phyloP scores from a whole-genome alignment of 2,329 filamentous ascomycete species.

The Fusarium caatingaense region DNA sequence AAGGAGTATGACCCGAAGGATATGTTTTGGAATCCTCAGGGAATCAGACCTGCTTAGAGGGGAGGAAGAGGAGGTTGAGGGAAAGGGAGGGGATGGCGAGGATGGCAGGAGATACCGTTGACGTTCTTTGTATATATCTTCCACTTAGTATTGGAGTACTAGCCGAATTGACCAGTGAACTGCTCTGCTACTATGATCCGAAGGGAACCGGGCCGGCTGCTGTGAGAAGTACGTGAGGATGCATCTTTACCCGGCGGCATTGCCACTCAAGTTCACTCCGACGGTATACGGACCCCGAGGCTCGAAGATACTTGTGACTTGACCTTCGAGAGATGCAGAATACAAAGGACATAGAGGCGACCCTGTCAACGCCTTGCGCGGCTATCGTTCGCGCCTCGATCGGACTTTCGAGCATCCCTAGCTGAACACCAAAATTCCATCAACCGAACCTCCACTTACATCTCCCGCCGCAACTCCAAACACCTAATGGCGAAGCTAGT shows the following conservation, averaged over 20 bases:
- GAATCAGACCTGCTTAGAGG: slow-evolving; percentile 26
- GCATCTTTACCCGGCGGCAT: neutral
- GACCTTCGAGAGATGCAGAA: neutral
- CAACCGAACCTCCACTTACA: neutral
- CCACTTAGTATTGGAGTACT: neutral
- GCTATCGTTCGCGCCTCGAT: neutral
- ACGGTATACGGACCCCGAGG: neutral
- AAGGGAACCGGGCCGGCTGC: neutral
- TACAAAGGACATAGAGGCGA: neutral
- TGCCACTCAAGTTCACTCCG: neutral
- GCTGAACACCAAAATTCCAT: neutral
- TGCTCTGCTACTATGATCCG: neutral
- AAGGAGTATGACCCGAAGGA: slow-evolving; percentile 51
- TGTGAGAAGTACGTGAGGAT: neutral
- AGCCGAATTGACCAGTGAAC: neutral
- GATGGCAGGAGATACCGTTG: neutral
- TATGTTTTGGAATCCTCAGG: slow-evolving; percentile 56
- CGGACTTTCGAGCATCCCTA: neutral
- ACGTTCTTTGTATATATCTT: slow-evolving; percentile 10
- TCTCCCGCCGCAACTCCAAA: neutral
- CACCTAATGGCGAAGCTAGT: neutral
- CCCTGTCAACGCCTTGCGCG: too few species aligned
- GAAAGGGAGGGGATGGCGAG: neutral
- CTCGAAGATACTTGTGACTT: neutral
- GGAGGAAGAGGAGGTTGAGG: neutral